Base-by-base conservation (phyloP, 495 filamentous ascomycete species). In the Penicillium verhagenii region DNA sequence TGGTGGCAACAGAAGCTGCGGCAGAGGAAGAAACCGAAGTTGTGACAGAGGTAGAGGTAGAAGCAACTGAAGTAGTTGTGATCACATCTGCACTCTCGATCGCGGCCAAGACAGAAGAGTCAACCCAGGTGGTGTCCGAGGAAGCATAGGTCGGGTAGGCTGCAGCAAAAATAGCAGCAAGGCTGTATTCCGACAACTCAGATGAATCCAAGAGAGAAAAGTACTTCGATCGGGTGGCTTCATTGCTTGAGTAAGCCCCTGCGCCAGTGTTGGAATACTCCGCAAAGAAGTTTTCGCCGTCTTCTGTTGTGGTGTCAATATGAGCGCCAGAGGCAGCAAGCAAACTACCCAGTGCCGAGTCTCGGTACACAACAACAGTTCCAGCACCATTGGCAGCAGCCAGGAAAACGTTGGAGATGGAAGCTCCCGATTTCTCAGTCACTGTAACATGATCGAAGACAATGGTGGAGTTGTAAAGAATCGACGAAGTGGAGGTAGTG, bases 131-230 rank as follows among this genome's bases (percentile, higher is more conserved):
- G 31, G 23, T 52, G 29, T 57, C 48, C 7, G 54, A 45, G 20
- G 54, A 51, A n/a, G 47, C 48, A 23, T 57, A 57, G 20, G 25
- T 50, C 6, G 54, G 54, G 29, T 51, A 52, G 16, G 54, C 54
- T 10, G 47, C 47, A 18, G 47, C 54, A 39, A 57, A 57, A 1
- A 57, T 20, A 19, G 47, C 47, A 51, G 21, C 28, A 16, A 57
- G 16, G 40, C 54, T 51, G 28, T 55, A 55, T 14, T 40, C 2
- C 16, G 53, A 42, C n/a, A 55, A 38, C 3, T 42, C 45, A 3
- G 45, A 50, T 35, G 47, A 26, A 38, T 46, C 28, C 16, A 56
- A 16, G 19, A 50, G 16, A 38, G 53, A 56, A 1, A 50, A 28
- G 29, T 50, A 48, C 9, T 31, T 19, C 1, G 33, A 35, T 16